Conservation (phyloP, 1,284 basidiomycete genomes). For the Naganishia liquefaciens region DNA sequence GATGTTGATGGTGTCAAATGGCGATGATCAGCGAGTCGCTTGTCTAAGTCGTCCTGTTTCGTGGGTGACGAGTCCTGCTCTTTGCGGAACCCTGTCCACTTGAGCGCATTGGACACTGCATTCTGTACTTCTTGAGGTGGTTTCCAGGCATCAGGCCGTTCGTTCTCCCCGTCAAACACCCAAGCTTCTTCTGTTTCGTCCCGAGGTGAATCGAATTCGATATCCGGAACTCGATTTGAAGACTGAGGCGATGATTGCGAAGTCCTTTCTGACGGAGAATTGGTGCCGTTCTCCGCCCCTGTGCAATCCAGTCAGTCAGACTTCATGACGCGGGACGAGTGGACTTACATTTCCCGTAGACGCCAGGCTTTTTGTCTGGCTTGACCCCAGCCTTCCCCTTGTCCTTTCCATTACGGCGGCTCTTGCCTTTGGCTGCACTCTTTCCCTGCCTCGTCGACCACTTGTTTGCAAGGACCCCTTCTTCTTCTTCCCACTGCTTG, state of each 20-base stretch:
- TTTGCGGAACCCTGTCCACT: conserved; percentile 23
- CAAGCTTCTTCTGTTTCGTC: conserved; percentile 34
- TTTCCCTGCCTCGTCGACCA: conserved; percentile 61
- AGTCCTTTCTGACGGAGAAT: conserved; percentile 27
- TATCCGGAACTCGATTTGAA: conserved; percentile 14
- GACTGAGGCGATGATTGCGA: conserved; percentile 1
- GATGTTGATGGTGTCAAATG: conserved; percentile 33
- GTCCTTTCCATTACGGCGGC: conserved; percentile 39
- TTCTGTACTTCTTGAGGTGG: conserved; percentile 30
- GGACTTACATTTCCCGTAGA: conserved; percentile 52
- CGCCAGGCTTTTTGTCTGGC: conserved; percentile 35
- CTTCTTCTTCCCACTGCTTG: conserved; percentile 48
- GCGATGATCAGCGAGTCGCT: conserved; percentile 11
- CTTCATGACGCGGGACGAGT: not conserved
- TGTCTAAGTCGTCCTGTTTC: not conserved
- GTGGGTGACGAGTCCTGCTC: conserved; percentile 7
- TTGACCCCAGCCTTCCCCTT: conserved; percentile 14
- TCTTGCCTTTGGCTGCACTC: conserved; percentile 54
- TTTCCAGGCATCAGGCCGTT: conserved; percentile 37
- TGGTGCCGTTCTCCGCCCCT: conserved; percentile 35
- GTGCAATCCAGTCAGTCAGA: not conserved
- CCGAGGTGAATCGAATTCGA: conserved; percentile 24
- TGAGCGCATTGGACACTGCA: conserved; percentile 19
- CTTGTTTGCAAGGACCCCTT: conserved; percentile 59
- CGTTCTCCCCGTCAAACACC: conserved; percentile 45